Conservation (phyloP, 257 asterid genomes). For the Solanum sejunctum region DNA sequence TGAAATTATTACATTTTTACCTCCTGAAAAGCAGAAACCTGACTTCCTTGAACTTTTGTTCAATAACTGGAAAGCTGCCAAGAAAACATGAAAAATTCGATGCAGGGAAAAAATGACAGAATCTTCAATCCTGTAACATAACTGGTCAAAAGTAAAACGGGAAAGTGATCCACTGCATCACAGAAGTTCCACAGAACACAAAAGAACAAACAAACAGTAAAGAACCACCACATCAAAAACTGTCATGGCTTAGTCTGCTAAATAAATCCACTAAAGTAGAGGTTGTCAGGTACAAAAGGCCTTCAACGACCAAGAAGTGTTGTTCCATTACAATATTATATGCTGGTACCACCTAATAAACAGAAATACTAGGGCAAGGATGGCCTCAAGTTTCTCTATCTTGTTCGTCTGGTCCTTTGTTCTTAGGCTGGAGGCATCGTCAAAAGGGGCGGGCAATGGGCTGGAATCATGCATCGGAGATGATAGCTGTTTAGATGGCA, state of each 20-base stretch:
- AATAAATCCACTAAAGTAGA: background rate
- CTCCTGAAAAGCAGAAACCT: background rate
- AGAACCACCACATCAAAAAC: background rate
- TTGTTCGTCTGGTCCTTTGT: constrained; percentile 23
- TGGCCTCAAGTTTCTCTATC: constrained; percentile 12
- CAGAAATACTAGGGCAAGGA: constrained; percentile 4
- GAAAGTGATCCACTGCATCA: background rate
- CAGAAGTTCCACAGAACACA: background rate
- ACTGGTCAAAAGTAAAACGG: background rate
- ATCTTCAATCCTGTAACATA: background rate
- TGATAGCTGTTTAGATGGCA: constrained; percentile 23
- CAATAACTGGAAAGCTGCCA: background rate
- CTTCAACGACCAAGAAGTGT: constrained; percentile 1
- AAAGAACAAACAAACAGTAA: background rate
- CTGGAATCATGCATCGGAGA: constrained; percentile 24
- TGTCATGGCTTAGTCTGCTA: background rate
- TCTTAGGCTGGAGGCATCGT: constrained; percentile 24
- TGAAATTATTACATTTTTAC: background rate
- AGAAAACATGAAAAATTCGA: background rate
- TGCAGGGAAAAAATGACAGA: background rate
- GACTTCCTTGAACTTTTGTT: background rate
- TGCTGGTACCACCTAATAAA: constrained; percentile 3
- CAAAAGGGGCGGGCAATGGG: constrained; percentile 13
- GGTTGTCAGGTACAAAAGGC: constrained; percentile 11
- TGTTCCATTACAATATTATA: background rate